These are phyloP conservation scores for Cytospora leucostoma DNA, from an alignment of 2,329 filamentous ascomycete genomes.

Conservation along the genomic window DNA sequence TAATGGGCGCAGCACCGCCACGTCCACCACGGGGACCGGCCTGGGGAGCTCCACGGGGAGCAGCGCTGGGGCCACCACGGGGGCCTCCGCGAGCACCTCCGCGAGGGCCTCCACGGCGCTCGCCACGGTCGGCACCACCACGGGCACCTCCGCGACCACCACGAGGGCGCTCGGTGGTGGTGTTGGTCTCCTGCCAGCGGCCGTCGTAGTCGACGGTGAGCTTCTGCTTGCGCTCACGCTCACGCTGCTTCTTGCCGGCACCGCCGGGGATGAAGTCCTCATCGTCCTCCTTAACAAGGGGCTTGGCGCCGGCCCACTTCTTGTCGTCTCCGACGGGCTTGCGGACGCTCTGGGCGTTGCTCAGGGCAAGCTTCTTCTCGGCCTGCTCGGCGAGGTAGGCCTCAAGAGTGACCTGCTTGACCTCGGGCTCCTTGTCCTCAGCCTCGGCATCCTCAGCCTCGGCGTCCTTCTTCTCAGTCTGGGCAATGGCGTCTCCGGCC, in stretches of 20 bases:
- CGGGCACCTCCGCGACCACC: slow-evolving; percentile 56
- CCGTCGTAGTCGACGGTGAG: slow-evolving; percentile 85
- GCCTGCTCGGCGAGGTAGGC: slow-evolving; percentile 77
- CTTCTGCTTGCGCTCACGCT: slow-evolving; percentile 93
- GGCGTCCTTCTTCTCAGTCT: slow-evolving; percentile 77
- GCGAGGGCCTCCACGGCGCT: slow-evolving; percentile 48
- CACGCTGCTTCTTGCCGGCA: slow-evolving; percentile 76
- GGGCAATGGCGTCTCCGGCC: slow-evolving; percentile 85
- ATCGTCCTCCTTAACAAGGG: slow-evolving; percentile 63
- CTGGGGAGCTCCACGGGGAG: slow-evolving; percentile 47
- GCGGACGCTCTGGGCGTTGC: slow-evolving; percentile 69
- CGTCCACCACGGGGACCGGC: slow-evolving; percentile 48
- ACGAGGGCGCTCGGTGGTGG: slow-evolving; percentile 54
- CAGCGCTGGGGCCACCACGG: slow-evolving; percentile 48
- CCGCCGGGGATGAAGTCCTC: slow-evolving; percentile 77
- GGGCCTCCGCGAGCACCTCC: slow-evolving; percentile 55
- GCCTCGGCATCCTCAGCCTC: slow-evolving; percentile 45
- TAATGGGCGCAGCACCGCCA: slow-evolving; percentile 51
- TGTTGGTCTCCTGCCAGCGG: slow-evolving; percentile 66
- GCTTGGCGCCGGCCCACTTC: slow-evolving; percentile 89
- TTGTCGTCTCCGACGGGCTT: slow-evolving; percentile 89
- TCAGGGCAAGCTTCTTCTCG: slow-evolving; percentile 74
- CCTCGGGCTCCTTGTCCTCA: slow-evolving; percentile 64
- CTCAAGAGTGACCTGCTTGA: slow-evolving; percentile 86
- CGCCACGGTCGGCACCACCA: slow-evolving; percentile 38